Evolutionary conservation across 2,329 filamentous ascomycete species (phyloP).

Genomic region (Talaromyces sp.): DNA sequence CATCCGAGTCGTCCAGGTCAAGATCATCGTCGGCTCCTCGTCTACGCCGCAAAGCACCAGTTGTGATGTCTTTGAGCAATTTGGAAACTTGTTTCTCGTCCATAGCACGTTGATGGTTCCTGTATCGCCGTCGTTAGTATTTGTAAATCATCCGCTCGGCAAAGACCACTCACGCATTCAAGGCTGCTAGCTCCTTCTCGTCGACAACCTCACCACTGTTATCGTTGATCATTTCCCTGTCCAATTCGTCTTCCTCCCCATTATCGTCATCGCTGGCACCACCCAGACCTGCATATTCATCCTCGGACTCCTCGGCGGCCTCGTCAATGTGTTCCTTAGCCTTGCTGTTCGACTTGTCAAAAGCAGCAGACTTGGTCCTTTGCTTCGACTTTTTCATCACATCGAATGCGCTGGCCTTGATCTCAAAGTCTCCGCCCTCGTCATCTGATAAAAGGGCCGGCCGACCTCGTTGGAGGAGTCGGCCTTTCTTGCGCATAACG

Average conservation of each 20-base stretch:
- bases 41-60: constrained; percentile 78
- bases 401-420: constrained; percentile 56
- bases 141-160: background rate
- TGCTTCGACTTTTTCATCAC: constrained; percentile 60
- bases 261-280: constrained; percentile 84
- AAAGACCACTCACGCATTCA: constrained; percentile 70
- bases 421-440: constrained; percentile 32
- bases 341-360: constrained; percentile 80
- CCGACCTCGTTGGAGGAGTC: constrained; percentile 47
- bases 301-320: constrained; percentile 93
- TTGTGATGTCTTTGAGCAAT: constrained; percentile 88
- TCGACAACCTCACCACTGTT: constrained; percentile 70
- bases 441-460: constrained; percentile 42
- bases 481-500: constrained; percentile 55
- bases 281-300: constrained; percentile 92
- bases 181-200: constrained; percentile 74
- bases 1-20: constrained; percentile 85
- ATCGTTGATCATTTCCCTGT: constrained; percentile 88
- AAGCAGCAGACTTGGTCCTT: constrained; percentile 53
- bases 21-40: constrained; percentile 67
- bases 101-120: constrained; percentile 69
- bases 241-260: constrained; percentile 67
- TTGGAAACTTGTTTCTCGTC: constrained; percentile 88
- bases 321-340: constrained; percentile 86
- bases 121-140: constrained; percentile 35